These are phyloP conservation scores for Rhododendron ovatum DNA, from an alignment of 148 eudicot species.

Conservation along the genomic window DNA sequence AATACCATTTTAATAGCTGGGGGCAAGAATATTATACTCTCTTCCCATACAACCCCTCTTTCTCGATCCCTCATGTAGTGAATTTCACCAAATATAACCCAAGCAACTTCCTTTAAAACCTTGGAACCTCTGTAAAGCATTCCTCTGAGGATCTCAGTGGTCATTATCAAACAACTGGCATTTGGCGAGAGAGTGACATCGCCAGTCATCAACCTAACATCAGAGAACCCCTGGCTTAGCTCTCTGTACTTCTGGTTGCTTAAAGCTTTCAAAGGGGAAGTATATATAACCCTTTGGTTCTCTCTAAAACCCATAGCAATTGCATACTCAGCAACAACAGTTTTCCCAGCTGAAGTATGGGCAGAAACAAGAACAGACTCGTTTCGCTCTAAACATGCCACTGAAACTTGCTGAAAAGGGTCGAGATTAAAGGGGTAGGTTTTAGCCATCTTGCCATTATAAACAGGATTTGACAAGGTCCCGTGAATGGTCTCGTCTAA, in stretches of 20 bases:
- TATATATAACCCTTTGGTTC: slow-evolving; percentile 81
- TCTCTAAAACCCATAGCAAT: slow-evolving; percentile 88
- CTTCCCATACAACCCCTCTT: slow-evolving; percentile 99
- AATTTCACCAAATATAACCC: slow-evolving; percentile 97
- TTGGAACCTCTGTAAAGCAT: slow-evolving; percentile 94
- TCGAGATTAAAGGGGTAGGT: slow-evolving; percentile 69
- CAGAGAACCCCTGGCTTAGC: slow-evolving; percentile 73
- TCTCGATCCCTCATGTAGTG: slow-evolving; percentile 98
- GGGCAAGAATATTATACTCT: slow-evolving; percentile 86
- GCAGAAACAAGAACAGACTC: slow-evolving; percentile 91
- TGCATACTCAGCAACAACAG: slow-evolving; percentile 97
- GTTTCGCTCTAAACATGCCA: slow-evolving; percentile 81
- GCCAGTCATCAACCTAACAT: slow-evolving; percentile 94
- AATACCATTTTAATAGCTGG: slow-evolving; percentile 95
- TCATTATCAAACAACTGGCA: slow-evolving; percentile 94
- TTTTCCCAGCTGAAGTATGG: slow-evolving; percentile 93
- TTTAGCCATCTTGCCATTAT: slow-evolving; percentile 58
- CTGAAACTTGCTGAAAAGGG: slow-evolving; percentile 77
- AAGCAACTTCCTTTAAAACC: slow-evolving; percentile 87
- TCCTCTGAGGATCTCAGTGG: slow-evolving; percentile 93
- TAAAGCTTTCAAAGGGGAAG: slow-evolving; percentile 86
- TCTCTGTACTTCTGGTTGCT: slow-evolving; percentile 93
- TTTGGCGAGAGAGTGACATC: slow-evolving; percentile 85
- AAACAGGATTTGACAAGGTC: slow-evolving; percentile 60
- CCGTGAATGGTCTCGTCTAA: slow-evolving; percentile 56